A percentile compares a stretch with the other conserved stretches of the same genome.
phyloP scores from a whole-genome alignment of 345 rosid genomes.

The Syzygium jambos region DNA sequence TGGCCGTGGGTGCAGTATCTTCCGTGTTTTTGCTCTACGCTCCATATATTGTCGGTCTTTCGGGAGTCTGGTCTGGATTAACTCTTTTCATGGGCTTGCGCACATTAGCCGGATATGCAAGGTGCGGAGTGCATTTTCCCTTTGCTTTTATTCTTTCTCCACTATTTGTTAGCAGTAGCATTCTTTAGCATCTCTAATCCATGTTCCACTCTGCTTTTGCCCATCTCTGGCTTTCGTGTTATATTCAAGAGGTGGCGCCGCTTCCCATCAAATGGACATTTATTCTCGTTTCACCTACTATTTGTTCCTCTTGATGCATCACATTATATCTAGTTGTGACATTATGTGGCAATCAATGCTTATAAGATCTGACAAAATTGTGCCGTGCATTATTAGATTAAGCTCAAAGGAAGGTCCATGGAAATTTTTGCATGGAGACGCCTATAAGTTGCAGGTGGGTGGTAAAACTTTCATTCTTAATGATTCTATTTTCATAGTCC shows the following conservation, averaged over 20 bases:
- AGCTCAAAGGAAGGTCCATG: not conserved
- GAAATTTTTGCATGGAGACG: not conserved
- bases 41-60: slow-evolving; percentile 23
- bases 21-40: slow-evolving; percentile 22
- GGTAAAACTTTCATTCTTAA: not conserved
- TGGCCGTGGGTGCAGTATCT: slow-evolving; percentile 25
- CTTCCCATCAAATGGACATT: not conserved
- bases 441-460: not conserved
- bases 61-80: slow-evolving; percentile 36
- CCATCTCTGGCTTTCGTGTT: not conserved
- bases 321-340: not conserved
- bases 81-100: slow-evolving; percentile 41
- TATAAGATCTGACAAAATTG: not conserved
- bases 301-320: not conserved
- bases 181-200: not conserved
- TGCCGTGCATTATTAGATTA: not conserved
- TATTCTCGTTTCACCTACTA: not conserved
- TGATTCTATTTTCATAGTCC: not conserved
- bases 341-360: not conserved
- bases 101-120: slow-evolving; percentile 24
- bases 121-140: slow-evolving; percentile 8
- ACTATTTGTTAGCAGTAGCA: not conserved
- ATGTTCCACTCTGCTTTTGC: not conserved
- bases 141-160: not conserved
- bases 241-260: not conserved